Conservation (phyloP, 2,329 filamentous ascomycete genomes). For the Fusarium subtropicale region DNA sequence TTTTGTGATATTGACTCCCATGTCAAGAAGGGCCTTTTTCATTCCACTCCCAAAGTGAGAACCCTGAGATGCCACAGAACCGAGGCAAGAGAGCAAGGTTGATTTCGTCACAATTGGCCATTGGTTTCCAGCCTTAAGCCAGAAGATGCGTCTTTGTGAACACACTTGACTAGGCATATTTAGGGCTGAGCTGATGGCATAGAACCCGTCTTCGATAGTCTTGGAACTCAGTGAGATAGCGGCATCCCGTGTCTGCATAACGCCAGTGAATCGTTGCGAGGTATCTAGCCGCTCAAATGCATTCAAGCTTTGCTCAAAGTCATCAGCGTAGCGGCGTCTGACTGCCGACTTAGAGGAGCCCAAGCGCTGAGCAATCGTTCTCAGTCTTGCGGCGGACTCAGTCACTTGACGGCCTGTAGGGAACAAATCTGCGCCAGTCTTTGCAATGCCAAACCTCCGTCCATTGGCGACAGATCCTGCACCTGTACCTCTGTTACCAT, state of each 20-base stretch:
- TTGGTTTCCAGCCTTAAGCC: constrained; percentile 42
- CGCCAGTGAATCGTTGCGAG: not conserved
- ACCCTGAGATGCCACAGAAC: constrained; percentile 26
- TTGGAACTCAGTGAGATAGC: constrained; percentile 8
- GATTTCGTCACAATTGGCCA: constrained; percentile 43
- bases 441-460: not conserved
- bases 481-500: not conserved
- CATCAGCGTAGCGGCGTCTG: constrained; percentile 34
- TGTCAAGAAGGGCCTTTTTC: constrained; percentile 30
- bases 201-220: constrained; percentile 19
- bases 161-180: constrained; percentile 3
- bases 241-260: constrained; percentile 7
- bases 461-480: not conserved
- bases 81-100: constrained; percentile 30
- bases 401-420: constrained; percentile 13
- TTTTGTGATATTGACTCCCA: constrained; percentile 39
- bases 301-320: constrained; percentile 37
- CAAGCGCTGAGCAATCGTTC: constrained; percentile 21
- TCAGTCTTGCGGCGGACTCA: constrained; percentile 15
- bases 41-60: constrained; percentile 41
- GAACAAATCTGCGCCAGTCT: not conserved
- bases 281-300: constrained; percentile 34
- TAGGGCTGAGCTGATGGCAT: constrained; percentile 21
- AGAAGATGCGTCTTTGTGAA: constrained; percentile 32
- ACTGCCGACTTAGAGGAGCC: constrained; percentile 34